Base-by-base conservation (phyloP, 129 eudicot species). In the Flaveria bidentis region DNA sequence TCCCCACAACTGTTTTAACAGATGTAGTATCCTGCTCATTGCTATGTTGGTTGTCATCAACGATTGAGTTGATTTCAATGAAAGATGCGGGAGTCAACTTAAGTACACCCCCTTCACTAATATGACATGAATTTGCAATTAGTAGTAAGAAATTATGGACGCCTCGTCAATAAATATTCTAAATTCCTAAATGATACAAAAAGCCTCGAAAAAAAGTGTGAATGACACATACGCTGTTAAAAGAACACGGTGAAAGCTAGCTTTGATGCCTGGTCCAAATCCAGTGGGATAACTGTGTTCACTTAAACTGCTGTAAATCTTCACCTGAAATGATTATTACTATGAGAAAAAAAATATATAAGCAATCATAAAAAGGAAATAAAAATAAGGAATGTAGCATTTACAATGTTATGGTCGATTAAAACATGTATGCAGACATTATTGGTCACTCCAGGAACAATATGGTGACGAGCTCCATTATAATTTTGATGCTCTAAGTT, bases 11-110 rank as follows among this genome's bases (percentile, higher is more conserved):
- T 46, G 76, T 36, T 66, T 74, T 73, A 75, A 46, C 73, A 78
- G 81, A 82, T 18, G 72, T 16, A 46, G 23, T 51, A 66, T 62
- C 39, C 46, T 2, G 28, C 44, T 71, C 81, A 53, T 78, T 86
- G 71, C 69, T 46, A 53, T 12, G 41, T 26, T 68, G 78, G 13
- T 30, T 18, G 8, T 74, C 76, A 49, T 74, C 72, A 60, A 75
- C 28, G 50, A 76, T 45, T 64, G 93, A 78, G 73, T 87, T 49
- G 78, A 90, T 66, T 33, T 82, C 88, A 71, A 93, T 87, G 84
- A 84, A 86, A 66, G 98, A 90, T 69, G 87, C 82, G 73, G 98
- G 87, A 45, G 77, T 88, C 84, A 93, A 49, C 85, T 85, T 84
- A 69, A 87, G 74, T 64, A 82, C 83, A 52, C 78, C 71, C 76